Evolutionary conservation across 192 early-diverging fungal genomes (phyloP).

Genomic region (Diversispora epigaea): DNA sequence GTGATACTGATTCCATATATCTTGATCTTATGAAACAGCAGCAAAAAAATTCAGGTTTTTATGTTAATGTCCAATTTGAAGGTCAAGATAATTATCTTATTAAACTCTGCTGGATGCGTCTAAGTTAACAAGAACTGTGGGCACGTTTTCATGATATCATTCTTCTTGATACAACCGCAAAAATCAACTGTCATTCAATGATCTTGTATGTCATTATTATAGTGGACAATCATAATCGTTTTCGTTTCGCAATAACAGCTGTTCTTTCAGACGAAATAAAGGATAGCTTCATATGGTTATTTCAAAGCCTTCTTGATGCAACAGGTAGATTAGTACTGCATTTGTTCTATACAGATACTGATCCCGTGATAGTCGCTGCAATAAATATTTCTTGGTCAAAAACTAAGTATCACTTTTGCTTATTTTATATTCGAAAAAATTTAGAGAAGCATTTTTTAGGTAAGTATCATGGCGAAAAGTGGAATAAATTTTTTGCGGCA

Average conservation of each 20-base stretch:
- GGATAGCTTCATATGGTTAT: neutral
- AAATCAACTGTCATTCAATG: conserved; percentile 4
- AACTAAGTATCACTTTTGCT: too few relatives aligned
- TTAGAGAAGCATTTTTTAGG: too few relatives aligned
- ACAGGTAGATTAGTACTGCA: neutral
- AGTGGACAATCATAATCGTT: conserved; percentile 10
- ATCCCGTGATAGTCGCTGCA: too few relatives aligned
- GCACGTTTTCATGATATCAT: conserved; percentile 3
- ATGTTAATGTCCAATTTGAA: conserved; percentile 1
- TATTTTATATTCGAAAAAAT: too few relatives aligned
- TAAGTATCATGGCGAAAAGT: neutral
- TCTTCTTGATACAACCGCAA: neutral
- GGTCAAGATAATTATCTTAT: conserved; percentile 22
- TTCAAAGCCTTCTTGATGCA: neutral
- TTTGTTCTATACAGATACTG: too few relatives aligned
- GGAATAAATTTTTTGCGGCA: neutral
- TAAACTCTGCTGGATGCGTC: too few relatives aligned
- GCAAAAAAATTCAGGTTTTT: conserved; percentile 4
- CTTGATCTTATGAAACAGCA: conserved; percentile 7
- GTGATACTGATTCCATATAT: conserved; percentile 3
- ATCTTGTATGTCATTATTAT: neutral
- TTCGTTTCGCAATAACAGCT: neutral
- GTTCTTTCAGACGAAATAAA: neutral
- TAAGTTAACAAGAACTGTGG: neutral
- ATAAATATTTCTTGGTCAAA: too few relatives aligned